Percentiles rank a stretch among this genome's conserved stretches.
These are phyloP conservation scores for Dendrothele bispora DNA, from an alignment of 768 basidiomycete genomes.

Conservation along the genomic window DNA sequence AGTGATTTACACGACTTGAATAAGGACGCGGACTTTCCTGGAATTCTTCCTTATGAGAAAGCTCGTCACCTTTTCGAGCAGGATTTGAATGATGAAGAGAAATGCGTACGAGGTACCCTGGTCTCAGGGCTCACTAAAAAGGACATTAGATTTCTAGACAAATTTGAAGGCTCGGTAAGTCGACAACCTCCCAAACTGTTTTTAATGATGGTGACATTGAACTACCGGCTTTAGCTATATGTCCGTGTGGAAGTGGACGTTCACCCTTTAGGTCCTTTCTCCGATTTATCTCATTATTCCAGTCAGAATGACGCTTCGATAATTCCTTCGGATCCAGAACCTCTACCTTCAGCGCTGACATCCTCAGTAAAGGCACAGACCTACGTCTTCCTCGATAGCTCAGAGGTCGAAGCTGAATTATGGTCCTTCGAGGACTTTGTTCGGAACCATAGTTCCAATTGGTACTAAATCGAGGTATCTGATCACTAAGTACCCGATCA, in stretches of 20 bases:
- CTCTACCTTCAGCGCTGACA: slow-evolving; percentile 32
- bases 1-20: no score
- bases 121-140: slow-evolving; percentile 65
- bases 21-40: slow-evolving; percentile 81
- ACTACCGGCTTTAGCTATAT: slow-evolving; percentile 62
- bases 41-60: slow-evolving; percentile 60
- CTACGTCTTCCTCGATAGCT: slow-evolving; percentile 65
- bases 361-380: slow-evolving; percentile 54
- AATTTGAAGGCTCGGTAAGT: slow-evolving; percentile 80
- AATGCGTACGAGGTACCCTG: slow-evolving; percentile 74
- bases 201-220: no score
- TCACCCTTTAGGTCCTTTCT: slow-evolving; percentile 50
- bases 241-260: slow-evolving; percentile 51
- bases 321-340: slow-evolving; percentile 43
- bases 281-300: slow-evolving; percentile 30
- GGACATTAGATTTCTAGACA: slow-evolving; percentile 72
- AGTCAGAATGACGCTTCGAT: slow-evolving; percentile 30
- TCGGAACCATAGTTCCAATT: slow-evolving; percentile 71
- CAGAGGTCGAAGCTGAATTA: slow-evolving; percentile 50
- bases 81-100: slow-evolving; percentile 59
- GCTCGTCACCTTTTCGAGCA: slow-evolving; percentile 47
- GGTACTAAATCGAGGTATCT: no score
- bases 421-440: slow-evolving; percentile 90
- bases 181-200: no score
- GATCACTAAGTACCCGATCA: no score